A percentile compares a stretch with the other conserved stretches of the same genome.
These are phyloP conservation scores for Ophiostoma piceae DNA, from an alignment of 2,329 filamentous ascomycete genomes.

Conservation along the genomic window DNA sequence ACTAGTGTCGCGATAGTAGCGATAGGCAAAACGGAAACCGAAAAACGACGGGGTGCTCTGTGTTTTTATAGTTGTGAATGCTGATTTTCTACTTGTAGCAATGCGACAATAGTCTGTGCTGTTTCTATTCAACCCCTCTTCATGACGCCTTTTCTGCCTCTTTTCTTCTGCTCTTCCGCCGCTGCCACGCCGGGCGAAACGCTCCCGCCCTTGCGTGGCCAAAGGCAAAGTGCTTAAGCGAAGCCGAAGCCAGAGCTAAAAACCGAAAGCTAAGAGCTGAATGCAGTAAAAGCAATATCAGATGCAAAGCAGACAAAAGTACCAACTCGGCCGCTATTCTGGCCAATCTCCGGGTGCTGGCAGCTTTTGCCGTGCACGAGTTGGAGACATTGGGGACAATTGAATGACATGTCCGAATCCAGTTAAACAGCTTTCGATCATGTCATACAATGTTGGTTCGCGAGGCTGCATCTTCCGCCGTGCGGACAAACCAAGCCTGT, in stretches of 20 bases:
- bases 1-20: neutral
- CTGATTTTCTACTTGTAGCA: neutral
- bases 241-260: no score
- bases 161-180: no score
- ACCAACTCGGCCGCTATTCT: neutral
- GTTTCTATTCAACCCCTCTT: neutral
- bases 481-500: no score
- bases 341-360: neutral
- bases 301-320: neutral
- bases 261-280: no score
- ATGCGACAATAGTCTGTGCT: no score
- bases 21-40: neutral
- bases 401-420: neutral
- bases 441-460: no score
- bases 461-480: neutral
- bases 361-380: no score
- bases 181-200: neutral
- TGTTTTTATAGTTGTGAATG: neutral
- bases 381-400: neutral
- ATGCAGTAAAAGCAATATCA: neutral
- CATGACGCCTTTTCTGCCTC: neutral
- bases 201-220: neutral
- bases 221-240: neutral
- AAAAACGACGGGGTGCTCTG: neutral
- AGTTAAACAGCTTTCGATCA: no score